Evolutionary conservation across 768 basidiomycete species (phyloP).

Genomic region (Mrakia gelida): DNA sequence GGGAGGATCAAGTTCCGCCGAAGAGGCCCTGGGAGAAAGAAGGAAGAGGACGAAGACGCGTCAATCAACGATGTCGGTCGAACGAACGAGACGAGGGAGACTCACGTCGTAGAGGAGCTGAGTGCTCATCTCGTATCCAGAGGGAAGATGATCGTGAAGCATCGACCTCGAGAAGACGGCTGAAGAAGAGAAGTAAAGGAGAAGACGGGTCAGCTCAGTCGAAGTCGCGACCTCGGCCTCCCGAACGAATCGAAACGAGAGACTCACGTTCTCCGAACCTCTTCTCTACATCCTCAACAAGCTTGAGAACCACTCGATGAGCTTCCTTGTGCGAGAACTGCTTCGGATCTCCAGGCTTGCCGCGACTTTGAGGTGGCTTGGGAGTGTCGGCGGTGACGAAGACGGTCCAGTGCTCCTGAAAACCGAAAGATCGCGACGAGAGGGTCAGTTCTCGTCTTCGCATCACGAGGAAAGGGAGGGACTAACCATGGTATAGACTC

Average conservation of each 20-base stretch:
- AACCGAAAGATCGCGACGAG: no score
- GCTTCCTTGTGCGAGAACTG: constrained; percentile 34
- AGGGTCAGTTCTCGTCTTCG: not conserved
- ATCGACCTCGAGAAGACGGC: constrained; percentile 27
- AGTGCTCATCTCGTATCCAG: constrained; percentile 27
- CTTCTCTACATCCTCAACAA: constrained; percentile 36
- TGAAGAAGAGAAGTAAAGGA: not conserved
- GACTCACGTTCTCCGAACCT: constrained; percentile 34
- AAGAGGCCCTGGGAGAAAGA: not conserved
- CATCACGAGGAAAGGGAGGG: not conserved
- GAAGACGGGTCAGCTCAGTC: not conserved
- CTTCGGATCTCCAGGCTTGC: constrained; percentile 27
- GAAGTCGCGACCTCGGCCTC: not conserved
- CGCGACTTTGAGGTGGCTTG: not conserved
- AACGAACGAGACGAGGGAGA: not conserved
- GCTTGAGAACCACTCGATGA: constrained; percentile 34
- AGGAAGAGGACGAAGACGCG: not conserved
- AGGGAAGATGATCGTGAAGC: constrained; percentile 29
- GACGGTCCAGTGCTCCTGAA: constrained; percentile 38
- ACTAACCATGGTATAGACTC: constrained; percentile 40
- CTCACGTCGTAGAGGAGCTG: constrained; percentile 28
- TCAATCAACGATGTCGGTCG: no score
- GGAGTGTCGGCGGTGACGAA: constrained; percentile 32
- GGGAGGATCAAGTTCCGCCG: not conserved
- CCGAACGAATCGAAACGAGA: not conserved